These are phyloP conservation scores for Talaromyces sp. DNA, from an alignment of 2,329 filamentous ascomycete genomes.

Conservation along the genomic window DNA sequence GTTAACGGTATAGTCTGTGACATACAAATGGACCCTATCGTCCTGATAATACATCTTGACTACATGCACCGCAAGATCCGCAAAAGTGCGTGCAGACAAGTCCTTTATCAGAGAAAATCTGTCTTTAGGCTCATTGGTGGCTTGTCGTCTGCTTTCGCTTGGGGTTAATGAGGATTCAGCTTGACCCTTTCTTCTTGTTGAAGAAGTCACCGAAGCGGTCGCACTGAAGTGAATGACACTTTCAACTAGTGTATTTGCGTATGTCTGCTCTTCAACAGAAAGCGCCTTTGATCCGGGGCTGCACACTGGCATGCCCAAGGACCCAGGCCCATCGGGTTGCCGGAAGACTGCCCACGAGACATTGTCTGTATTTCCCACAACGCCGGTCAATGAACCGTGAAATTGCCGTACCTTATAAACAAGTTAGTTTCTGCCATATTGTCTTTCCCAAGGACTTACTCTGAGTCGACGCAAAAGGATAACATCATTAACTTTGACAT, in stretches of 20 bases:
- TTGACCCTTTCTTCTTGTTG: background rate
- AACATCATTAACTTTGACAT: slow-evolving; percentile 58
- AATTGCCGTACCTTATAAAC: slow-evolving; percentile 24
- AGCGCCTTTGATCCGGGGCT: slow-evolving; percentile 32
- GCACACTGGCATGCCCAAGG: slow-evolving; percentile 26
- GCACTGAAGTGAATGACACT: background rate
- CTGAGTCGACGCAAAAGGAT: slow-evolving; percentile 61
- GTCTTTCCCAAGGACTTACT: slow-evolving; percentile 39
- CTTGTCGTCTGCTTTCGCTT: background rate
- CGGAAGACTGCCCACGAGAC: slow-evolving; percentile 40
- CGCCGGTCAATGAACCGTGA: slow-evolving; percentile 26
- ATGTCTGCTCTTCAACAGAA: slow-evolving; percentile 31
- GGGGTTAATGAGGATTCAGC: background rate
- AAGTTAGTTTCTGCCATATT: background rate
- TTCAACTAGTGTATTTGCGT: slow-evolving; percentile 32
- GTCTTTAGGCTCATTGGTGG: slow-evolving; percentile 14
- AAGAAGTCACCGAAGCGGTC: slow-evolving; percentile 7
- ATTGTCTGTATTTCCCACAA: slow-evolving; percentile 29
- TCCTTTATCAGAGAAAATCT: slow-evolving; percentile 68
- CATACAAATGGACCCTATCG: slow-evolving; percentile 62
- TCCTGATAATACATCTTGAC: slow-evolving; percentile 54
- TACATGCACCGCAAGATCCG: slow-evolving; percentile 70
- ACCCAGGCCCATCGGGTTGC: slow-evolving; percentile 26
- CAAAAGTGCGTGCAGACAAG: slow-evolving; percentile 57
- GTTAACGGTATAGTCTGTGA: slow-evolving; percentile 82